These are phyloP conservation scores for Fusarium sp. DNA, from an alignment of 2,329 filamentous ascomycete genomes.

Conservation along the genomic window DNA sequence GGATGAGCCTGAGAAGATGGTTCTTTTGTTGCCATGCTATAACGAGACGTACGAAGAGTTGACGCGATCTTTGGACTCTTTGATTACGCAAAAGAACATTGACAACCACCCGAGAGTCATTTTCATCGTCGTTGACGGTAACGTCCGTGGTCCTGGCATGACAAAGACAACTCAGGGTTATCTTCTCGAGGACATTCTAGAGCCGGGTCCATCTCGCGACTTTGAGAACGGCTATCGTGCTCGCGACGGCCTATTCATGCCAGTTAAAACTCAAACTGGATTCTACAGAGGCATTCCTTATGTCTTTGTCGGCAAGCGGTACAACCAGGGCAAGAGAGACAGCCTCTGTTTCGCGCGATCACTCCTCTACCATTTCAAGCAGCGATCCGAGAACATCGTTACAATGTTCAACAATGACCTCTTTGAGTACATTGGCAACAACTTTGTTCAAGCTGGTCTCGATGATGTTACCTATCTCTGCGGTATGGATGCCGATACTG, in stretches of 20 bases:
- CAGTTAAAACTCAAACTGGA: conserved; percentile 54
- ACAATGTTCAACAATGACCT: conserved; percentile 58
- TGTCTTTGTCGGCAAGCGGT: conserved; percentile 57
- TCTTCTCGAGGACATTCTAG: conserved; percentile 57
- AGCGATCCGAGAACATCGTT: conserved; percentile 51
- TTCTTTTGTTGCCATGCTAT: conserved; percentile 58
- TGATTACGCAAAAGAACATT: conserved; percentile 55
- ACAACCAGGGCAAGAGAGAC: conserved; percentile 60
- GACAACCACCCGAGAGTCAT: conserved; percentile 53
- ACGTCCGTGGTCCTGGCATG: conserved; percentile 57
- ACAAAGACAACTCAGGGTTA: conserved; percentile 58
- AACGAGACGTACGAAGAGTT: conserved; percentile 57
- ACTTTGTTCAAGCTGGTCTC: conserved; percentile 50
- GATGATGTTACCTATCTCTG: conserved; percentile 53
- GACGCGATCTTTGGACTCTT: conserved; percentile 55
- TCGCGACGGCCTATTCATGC: conserved; percentile 57
- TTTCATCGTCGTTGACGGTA: conserved; percentile 58
- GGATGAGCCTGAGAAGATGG: conserved; percentile 53
- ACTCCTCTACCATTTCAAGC: conserved; percentile 58
- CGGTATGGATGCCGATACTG: conserved; percentile 59
- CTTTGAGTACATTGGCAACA: conserved; percentile 52
- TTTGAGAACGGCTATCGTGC: conserved; percentile 57
- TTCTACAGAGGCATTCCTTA: conserved; percentile 57
- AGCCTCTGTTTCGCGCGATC: conserved; percentile 59
- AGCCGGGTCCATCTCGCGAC: conserved; percentile 44